Percentiles rank a stretch among this genome's conserved stretches.
Evolutionary conservation across 768 basidiomycete species (phyloP).

Genomic region (Suillus plorans): DNA sequence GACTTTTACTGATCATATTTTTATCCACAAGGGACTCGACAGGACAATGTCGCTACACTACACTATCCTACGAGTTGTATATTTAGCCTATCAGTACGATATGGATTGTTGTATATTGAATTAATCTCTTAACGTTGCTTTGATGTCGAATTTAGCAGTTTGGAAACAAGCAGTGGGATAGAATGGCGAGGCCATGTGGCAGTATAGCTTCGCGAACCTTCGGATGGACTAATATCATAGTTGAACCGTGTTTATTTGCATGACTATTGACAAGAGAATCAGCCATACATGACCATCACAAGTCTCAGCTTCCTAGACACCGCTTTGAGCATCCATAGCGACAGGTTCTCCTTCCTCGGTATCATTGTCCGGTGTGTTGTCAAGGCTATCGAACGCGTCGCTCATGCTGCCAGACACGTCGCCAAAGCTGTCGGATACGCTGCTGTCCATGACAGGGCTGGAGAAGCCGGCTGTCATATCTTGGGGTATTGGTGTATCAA

Average conservation of each 20-base stretch:
- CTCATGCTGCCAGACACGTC: too few species aligned
- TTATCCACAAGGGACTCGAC: background rate
- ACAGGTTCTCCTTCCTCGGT: background rate
- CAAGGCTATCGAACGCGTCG: too few species aligned
- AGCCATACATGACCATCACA: background rate
- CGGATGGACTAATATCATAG: background rate
- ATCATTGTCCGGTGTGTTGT: background rate
- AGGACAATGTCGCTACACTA: background rate
- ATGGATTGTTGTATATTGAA: background rate
- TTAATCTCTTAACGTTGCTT: background rate
- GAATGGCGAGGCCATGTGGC: background rate
- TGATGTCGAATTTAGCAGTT: too few species aligned
- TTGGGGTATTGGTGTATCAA: background rate
- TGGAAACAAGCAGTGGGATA: too few species aligned
- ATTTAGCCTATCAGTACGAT: background rate
- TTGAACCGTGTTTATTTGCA: slow-evolving; percentile 13
- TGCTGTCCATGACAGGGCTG: too few species aligned
- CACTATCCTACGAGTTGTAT: background rate
- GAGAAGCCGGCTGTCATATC: background rate
- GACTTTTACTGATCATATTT: background rate
- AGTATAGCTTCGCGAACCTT: background rate
- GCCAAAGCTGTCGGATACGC: too few species aligned
- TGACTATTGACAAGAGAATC: background rate
- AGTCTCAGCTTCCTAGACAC: background rate
- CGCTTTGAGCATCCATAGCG: background rate